Conservation (phyloP, 305 asterid species). For the Rubia tinctorum region DNA sequence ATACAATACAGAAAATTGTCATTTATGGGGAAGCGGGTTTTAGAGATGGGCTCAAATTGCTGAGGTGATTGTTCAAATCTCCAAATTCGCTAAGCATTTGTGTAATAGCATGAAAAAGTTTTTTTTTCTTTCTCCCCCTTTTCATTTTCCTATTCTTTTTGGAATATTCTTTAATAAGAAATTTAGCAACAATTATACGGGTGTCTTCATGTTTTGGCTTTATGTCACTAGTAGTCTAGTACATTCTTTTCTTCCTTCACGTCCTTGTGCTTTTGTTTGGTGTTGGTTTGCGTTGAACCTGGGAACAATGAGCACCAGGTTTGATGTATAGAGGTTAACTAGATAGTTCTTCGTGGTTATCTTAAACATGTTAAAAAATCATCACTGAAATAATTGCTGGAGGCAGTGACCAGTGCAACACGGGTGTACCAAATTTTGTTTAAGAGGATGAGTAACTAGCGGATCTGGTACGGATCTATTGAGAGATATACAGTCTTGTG, state of each 20-base stretch:
- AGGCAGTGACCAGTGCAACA: too few relatives aligned
- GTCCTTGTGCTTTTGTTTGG: neutral
- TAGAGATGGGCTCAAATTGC: conserved; percentile 72
- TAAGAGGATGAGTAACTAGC: neutral
- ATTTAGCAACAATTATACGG: neutral
- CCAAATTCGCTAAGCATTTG: neutral
- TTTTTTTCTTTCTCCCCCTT: neutral
- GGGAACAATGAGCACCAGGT: neutral
- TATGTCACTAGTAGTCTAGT: neutral
- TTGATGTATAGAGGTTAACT: neutral
- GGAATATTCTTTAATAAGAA: too few relatives aligned
- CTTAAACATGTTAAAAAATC: too few relatives aligned
- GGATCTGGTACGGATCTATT: too few relatives aligned
- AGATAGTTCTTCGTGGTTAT: neutral
- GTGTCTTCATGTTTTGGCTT: neutral
- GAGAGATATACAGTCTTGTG: too few relatives aligned
- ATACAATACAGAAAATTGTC: conserved; percentile 53
- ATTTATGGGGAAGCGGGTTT: conserved; percentile 59
- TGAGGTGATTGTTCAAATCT: conserved; percentile 28
- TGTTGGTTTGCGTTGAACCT: too few relatives aligned
- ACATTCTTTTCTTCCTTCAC: neutral
- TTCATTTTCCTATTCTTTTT: neutral
- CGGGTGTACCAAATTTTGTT: too few relatives aligned
- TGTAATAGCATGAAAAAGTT: neutral
- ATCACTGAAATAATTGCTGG: neutral